These are phyloP conservation scores for Hordeum pubiflorum DNA, from an alignment of 202 grass and related monocot species.

Conservation along the genomic window DNA sequence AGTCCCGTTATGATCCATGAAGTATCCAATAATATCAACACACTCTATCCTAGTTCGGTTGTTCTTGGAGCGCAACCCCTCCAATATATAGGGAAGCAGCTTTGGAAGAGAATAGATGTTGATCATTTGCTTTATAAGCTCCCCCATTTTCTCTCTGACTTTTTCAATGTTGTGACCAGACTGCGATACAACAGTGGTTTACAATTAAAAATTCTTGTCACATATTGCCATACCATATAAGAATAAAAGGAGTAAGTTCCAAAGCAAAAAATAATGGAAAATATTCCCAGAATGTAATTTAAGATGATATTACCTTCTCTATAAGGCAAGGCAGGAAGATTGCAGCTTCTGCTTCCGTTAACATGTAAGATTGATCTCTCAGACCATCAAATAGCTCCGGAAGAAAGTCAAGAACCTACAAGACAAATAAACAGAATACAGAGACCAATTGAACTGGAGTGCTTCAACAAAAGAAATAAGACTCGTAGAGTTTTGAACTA, in stretches of 20 bases:
- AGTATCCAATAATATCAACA: slow-evolving; percentile 86
- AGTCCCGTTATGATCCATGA: slow-evolving; percentile 73
- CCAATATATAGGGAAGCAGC: slow-evolving; percentile 81
- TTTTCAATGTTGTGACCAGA: slow-evolving; percentile 99
- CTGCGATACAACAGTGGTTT: slow-evolving; percentile 34
- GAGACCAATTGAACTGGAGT: neutral
- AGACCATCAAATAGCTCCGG: slow-evolving; percentile 86
- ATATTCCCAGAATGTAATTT: neutral
- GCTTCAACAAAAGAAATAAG: neutral
- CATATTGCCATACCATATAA: neutral
- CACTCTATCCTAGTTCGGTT: slow-evolving; percentile 96
- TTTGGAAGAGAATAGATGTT: slow-evolving; percentile 80
- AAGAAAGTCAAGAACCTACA: slow-evolving; percentile 93
- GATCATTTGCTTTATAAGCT: slow-evolving; percentile 90
- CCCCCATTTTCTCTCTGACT: slow-evolving; percentile 88
- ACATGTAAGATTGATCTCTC: slow-evolving; percentile 78
- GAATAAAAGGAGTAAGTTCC: neutral
- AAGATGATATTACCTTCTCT: slow-evolving; percentile 53
- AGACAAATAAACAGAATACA: slow-evolving; percentile 6
- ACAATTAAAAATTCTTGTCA: neutral
- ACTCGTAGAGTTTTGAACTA: neutral
- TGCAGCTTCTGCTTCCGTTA: slow-evolving; percentile 91
- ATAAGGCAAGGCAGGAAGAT: slow-evolving; percentile 87
- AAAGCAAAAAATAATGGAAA: neutral
- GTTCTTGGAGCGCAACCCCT: slow-evolving; percentile 94